These are phyloP conservation scores for Albatrellus ellisii DNA, from an alignment of 768 basidiomycete genomes.

Conservation along the genomic window DNA sequence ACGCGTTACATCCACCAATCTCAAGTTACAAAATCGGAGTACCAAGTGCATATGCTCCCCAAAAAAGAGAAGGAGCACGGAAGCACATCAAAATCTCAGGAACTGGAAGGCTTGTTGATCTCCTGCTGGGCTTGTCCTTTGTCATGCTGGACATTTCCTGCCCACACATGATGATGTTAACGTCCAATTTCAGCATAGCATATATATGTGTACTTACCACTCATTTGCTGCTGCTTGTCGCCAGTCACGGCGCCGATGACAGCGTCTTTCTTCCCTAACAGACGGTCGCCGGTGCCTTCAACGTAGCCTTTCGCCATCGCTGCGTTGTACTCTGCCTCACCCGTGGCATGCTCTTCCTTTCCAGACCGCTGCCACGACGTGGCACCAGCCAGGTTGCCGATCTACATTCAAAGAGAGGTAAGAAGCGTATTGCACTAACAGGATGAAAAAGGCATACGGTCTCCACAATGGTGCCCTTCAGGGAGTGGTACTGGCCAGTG, in stretches of 20 bases:
- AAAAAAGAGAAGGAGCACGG: no score
- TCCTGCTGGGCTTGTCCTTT: constrained; percentile 44
- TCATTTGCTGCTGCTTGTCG: constrained; percentile 35
- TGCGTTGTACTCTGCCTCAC: constrained; percentile 33
- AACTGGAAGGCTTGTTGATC: constrained; percentile 25
- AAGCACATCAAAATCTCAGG: no score
- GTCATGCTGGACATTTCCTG: constrained; percentile 40
- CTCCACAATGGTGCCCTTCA: constrained; percentile 27
- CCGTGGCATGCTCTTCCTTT: constrained; percentile 35
- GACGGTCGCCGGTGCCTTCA: constrained; percentile 32
- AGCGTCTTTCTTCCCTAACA: constrained; percentile 37
- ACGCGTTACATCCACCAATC: no score
- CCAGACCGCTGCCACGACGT: constrained; percentile 31
- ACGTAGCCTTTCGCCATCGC: constrained; percentile 37
- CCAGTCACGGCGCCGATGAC: constrained; percentile 43
- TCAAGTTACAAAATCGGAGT: no score
- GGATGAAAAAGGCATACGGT: constrained; percentile 1
- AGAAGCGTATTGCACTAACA: no score
- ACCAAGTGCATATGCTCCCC: no score
- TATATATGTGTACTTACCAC: constrained; percentile 23
- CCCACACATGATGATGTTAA: neutral
- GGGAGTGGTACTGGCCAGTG: constrained; percentile 26
- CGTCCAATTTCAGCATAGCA: neutral
- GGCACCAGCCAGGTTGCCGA: constrained; percentile 32
- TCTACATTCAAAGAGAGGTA: neutral